Evolutionary conservation across 257 asterid species (phyloP).

Genomic region (Solanum rostratum): DNA sequence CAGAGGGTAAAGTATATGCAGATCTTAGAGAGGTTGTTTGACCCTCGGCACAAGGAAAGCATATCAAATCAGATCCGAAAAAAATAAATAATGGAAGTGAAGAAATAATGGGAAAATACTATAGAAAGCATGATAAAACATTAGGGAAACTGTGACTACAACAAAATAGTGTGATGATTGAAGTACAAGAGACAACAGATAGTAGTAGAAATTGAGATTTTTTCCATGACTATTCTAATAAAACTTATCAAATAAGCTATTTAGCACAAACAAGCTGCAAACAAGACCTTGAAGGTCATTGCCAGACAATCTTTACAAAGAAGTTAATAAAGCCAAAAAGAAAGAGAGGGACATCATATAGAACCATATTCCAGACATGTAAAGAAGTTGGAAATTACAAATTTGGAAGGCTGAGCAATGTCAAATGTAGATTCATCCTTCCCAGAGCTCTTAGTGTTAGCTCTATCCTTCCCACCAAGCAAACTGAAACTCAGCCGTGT

Average conservation of each 20-base stretch:
- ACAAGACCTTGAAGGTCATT: background rate
- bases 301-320: background rate
- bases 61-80: too few species aligned
- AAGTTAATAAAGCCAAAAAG: background rate
- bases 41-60: too few species aligned
- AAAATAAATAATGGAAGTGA: too few species aligned
- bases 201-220: background rate
- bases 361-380: background rate
- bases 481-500: slow-evolving; percentile 6
- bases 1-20: too few species aligned
- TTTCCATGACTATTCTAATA: background rate
- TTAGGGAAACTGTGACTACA: too few species aligned
- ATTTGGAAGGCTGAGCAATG: slow-evolving; percentile 22
- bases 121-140: too few species aligned
- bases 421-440: slow-evolving; percentile 19
- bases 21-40: too few species aligned
- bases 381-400: slow-evolving; percentile 10
- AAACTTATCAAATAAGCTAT: background rate
- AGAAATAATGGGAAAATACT: too few species aligned
- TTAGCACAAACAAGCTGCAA: background rate
- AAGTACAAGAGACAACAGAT: too few species aligned
- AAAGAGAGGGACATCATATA: background rate
- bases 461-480: slow-evolving; percentile 16
- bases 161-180: too few species aligned
- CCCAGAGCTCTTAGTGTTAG: slow-evolving; percentile 16